A percentile compares a stretch with the other conserved stretches of the same genome.
Evolutionary conservation across 2,329 filamentous ascomycete genomes (phyloP).

Genomic region (Pestalotiopsis fici): DNA sequence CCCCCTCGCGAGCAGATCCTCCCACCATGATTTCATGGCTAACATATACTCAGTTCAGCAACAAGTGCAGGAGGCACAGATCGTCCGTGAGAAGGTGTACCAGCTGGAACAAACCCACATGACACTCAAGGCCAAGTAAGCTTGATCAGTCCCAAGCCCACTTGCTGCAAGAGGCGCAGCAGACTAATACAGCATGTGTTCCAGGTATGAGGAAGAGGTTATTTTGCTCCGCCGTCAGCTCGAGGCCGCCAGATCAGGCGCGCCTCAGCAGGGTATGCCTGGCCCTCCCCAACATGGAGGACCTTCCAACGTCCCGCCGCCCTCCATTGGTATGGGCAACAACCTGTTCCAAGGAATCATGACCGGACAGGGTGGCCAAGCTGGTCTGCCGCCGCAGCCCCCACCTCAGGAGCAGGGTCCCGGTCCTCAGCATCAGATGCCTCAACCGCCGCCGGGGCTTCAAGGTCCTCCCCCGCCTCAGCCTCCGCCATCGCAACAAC

Average conservation of each 20-base stretch:
- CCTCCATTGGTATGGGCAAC: slow-evolving; percentile 86
- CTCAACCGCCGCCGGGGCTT: slow-evolving; percentile 72
- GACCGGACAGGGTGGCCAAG: slow-evolving; percentile 81
- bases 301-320: slow-evolving; percentile 70
- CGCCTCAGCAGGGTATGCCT: slow-evolving; percentile 58
- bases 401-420: slow-evolving; percentile 60
- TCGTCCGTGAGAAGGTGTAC: slow-evolving; percentile 91
- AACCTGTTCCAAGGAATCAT: slow-evolving; percentile 96
- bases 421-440: slow-evolving; percentile 62
- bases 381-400: slow-evolving; percentile 74
- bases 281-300: slow-evolving; percentile 75
- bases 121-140: slow-evolving; percentile 88
- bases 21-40: not conserved
- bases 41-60: slow-evolving; percentile 65
- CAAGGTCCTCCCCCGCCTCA: slow-evolving; percentile 60
- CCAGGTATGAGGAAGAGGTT: slow-evolving; percentile 92
- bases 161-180: not conserved
- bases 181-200: slow-evolving; percentile 15
- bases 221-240: slow-evolving; percentile 84
- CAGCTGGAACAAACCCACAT: slow-evolving; percentile 89
- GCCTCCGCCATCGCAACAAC: slow-evolving; percentile 62
- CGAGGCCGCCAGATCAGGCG: slow-evolving; percentile 69
- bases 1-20: not conserved
- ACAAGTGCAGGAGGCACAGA: slow-evolving; percentile 93
- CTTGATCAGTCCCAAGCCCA: slow-evolving; percentile 14